Evolutionary conservation across 768 basidiomycete species (phyloP), one percentile per base, ranked within the genome.

Genomic region (Coprinellus aureogranulatus): DNA sequence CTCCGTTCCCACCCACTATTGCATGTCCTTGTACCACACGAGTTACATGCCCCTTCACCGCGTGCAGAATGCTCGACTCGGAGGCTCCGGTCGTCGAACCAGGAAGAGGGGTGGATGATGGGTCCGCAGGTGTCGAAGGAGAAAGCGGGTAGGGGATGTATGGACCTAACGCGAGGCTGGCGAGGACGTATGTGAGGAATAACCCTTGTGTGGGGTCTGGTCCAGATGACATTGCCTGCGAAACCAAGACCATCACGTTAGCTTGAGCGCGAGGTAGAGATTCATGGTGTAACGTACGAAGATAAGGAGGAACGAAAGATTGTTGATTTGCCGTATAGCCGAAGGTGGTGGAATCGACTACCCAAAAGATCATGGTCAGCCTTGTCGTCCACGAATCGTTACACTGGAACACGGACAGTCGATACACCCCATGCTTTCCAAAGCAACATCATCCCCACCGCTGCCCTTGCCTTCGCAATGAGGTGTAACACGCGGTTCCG

Each of bases 361-460:
- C 3, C 20, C 25, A 47, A 26, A 26, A 26, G 27, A 26, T 39
- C 37, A 9, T 9, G 18, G 18, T 39, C 37, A 9, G 9, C 10
- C 9, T 39, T 39, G 37, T 9, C 37, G 37, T 18, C 18, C 37
- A 18, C 37, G 10, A 39, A 39, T 39, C 37, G 18, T 9, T 18
- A 39, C 10, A 39, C 18, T 39, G 9, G 10, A 2, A 47, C 11
- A 31, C 39, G 4, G 25, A 56, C 55, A 23, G 37, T 46, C 5
- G 26, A 11, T 6, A 22, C 25, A 47, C 57, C 34, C 53, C 22
- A 61, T 12, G 50, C 61, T 62, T 62, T 62, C 18, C 54, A 89
- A 91, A 70, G 93, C 94, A 72, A 87, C 84, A 2, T 81, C 83
- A 46, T 92, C 94, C 70, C 80, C 86, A 46, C 81, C 75, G n/a